A percentile compares a stretch with the other conserved stretches of the same genome.
Conservation (phyloP, 2,329 filamentous ascomycete genomes). For the Calonectria pteridis region DNA sequence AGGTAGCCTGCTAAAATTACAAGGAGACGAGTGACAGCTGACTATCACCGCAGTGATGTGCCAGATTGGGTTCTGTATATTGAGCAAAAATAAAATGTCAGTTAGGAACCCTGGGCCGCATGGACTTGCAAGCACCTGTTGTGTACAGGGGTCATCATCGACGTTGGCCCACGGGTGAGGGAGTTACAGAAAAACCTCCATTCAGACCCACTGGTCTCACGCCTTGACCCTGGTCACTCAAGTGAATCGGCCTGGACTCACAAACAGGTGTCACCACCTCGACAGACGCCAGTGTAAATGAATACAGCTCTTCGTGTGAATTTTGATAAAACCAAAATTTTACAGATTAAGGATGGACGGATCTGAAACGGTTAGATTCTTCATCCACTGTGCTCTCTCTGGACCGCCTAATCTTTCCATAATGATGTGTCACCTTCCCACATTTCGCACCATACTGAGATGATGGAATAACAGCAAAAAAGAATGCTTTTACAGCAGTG, state of each 20-base stretch:
- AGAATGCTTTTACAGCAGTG: neutral
- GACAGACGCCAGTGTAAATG: too few species aligned
- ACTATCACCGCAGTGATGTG: neutral
- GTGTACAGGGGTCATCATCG: neutral
- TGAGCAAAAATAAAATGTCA: neutral
- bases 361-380: constrained; percentile 14
- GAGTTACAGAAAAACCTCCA: neutral
- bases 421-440: constrained; percentile 1
- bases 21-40: neutral
- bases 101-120: neutral
- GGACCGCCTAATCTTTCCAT: constrained; percentile 10
- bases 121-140: neutral
- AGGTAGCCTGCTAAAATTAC: neutral
- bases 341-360: neutral
- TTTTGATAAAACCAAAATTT: neutral
- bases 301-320: neutral
- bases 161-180: neutral
- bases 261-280: neutral
- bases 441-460: constrained; percentile 30
- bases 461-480: neutral
- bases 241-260: neutral
- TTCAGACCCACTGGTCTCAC: neutral
- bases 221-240: neutral
- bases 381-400: neutral
- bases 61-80: neutral